Base-by-base conservation (phyloP, 2,329 filamentous ascomycete species). In the Exophiala dermatitidis region DNA sequence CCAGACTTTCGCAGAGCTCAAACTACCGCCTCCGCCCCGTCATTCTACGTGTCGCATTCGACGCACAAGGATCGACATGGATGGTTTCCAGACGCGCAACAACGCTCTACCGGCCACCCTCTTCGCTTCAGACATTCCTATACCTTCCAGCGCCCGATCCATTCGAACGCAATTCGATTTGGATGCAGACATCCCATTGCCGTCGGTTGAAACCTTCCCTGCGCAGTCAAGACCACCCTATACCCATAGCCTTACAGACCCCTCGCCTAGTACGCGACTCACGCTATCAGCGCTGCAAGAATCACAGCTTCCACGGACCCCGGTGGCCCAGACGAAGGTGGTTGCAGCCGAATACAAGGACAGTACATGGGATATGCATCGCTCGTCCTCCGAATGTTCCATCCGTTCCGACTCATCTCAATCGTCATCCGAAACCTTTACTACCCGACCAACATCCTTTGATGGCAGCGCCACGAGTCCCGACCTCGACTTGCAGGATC, bases 351-450 rank as follows among this genome's bases (percentile, higher is more conserved):
- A 71, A 19, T 62, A 63, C 5, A 65, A 66, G 2, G 62, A 56
- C 26, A 50, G 48, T 34, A 58, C 57, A 31, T 64, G 62, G 62
- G 60, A 68, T 26, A 75, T 81, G 46, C 71, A 72, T 61, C 75
- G 82, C 41, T 77, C 81, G 3, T 72, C 73, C 4, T 84, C 82
- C 2, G 74, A 77, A 3, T 78, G 76, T 61, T 83, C 80, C 2
- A 74, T 76, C 52, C 72, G 77, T 42, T 84, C 81, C 2, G 78
- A 84, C 63, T 84, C 82, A 0, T 84, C 82, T 2, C 67, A 78
- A 12, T 82, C 80, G 8, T 84, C 82, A 0, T 73, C 74, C 46
- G 78, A 77, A 60, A 83, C 79, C 26, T 74, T 75, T 46, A 71
- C 73, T 10, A 81, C 79, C 2, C 76, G 76, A 54, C 74, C 74